These are phyloP conservation scores for Rickenella mellea DNA, from an alignment of 768 basidiomycete species.

Conservation along the genomic window DNA sequence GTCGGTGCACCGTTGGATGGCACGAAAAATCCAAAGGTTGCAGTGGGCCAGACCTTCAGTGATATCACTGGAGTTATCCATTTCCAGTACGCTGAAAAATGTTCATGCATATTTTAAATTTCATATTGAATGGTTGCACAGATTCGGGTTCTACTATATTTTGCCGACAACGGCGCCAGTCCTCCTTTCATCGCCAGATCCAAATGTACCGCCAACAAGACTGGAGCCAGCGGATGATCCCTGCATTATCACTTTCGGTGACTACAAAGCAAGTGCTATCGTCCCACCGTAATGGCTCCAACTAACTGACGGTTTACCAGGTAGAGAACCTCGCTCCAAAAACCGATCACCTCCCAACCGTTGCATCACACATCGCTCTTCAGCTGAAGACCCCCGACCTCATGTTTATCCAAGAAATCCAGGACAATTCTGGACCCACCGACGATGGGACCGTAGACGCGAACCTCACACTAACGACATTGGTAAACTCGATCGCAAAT, in stretches of 20 bases:
- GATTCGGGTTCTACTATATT: constrained; percentile 45
- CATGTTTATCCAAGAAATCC: constrained; percentile 56
- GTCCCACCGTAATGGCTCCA: constrained; percentile 1
- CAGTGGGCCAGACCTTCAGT: constrained; percentile 34
- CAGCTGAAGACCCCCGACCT: constrained; percentile 45
- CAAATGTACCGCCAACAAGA: constrained; percentile 27
- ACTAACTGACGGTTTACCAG: constrained; percentile 16
- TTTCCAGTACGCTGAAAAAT: constrained; percentile 36
- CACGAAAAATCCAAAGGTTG: constrained; percentile 37
- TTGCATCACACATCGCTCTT: constrained; percentile 44
- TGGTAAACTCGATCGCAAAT: constrained; percentile 38
- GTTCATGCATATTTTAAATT: neutral
- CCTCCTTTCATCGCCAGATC: constrained; percentile 29
- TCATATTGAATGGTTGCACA: constrained; percentile 1
- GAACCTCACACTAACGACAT: constrained; percentile 39
- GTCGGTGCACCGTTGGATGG: constrained; percentile 46
- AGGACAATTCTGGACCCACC: constrained; percentile 44
- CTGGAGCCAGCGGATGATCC: constrained; percentile 23
- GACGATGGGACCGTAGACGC: constrained; percentile 46
- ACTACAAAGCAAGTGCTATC: constrained; percentile 42
- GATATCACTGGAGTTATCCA: constrained; percentile 48
- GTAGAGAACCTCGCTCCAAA: constrained; percentile 48
- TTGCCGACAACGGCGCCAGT: constrained; percentile 46
- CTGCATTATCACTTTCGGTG: constrained; percentile 43
- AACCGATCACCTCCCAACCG: constrained; percentile 34